Evolutionary conservation across 2,329 filamentous ascomycete genomes (phyloP).

Genomic region (Hymenoscyphus scutula): DNA sequence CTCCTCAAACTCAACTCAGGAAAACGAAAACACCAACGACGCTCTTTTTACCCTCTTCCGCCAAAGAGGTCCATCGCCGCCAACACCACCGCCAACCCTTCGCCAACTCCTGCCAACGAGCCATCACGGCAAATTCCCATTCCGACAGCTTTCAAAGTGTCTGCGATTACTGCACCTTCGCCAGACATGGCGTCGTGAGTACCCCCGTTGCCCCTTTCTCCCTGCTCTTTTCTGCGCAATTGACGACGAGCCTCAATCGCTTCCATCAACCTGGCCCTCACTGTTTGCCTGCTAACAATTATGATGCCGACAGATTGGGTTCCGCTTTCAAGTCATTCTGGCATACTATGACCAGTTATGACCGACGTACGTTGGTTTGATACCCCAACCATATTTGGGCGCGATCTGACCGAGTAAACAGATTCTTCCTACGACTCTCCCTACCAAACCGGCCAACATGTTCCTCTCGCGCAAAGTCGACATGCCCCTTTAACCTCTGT

Average conservation of each 20-base stretch:
- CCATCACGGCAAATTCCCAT: conserved; percentile 25
- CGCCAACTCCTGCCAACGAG: conserved; percentile 5
- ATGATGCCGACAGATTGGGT: conserved; percentile 51
- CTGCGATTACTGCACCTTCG: conserved; percentile 29
- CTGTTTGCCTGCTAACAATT: conserved; percentile 20
- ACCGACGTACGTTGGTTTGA: conserved; percentile 54
- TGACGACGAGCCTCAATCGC: not conserved
- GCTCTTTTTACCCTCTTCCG: conserved; percentile 7
- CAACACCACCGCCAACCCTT: conserved; percentile 5
- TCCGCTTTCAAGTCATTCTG: conserved; percentile 85
- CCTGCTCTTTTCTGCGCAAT: conserved; percentile 14
- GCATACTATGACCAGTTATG: conserved; percentile 77
- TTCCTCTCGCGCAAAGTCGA: conserved; percentile 79
- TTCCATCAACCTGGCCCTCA: conserved; percentile 19
- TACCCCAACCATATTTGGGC: conserved; percentile 26
- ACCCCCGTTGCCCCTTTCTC: conserved; percentile 16
- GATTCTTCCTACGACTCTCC: conserved; percentile 93
- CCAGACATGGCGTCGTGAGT: conserved; percentile 37
- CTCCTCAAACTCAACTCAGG: not conserved
- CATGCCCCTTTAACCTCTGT: conserved; percentile 83
- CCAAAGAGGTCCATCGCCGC: not conserved
- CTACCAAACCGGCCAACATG: conserved; percentile 85
- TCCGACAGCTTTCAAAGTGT: conserved; percentile 25
- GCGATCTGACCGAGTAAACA: conserved; percentile 49
- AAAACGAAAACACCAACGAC: not conserved